Percentiles rank a stretch among this genome's conserved stretches.
phyloP scores from a whole-genome alignment of 805 yeast species.

The Saccharomycopsis schoenii region DNA sequence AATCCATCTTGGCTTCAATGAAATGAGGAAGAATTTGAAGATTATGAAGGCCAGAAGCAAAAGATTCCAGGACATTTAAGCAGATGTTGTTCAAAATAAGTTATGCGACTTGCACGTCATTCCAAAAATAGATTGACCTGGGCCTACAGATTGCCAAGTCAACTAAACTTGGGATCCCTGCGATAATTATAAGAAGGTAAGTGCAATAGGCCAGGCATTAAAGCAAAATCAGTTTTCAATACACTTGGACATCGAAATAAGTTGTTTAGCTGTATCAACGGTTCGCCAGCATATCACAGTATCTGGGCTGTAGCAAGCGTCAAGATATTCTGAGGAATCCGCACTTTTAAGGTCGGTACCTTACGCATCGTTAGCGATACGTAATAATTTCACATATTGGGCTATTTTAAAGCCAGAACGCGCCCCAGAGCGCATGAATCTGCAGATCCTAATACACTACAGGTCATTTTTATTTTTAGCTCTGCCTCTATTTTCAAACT shows the following conservation, averaged over 20 bases:
- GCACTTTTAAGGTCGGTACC: not conserved
- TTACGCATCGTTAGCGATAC: not conserved
- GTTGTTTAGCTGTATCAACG: too few species aligned
- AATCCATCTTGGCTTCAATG: conserved; percentile 73
- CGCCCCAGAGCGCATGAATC: not conserved
- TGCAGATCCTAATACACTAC: not conserved
- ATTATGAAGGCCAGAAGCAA: not conserved
- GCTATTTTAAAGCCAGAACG: too few species aligned
- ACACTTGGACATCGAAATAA: too few species aligned
- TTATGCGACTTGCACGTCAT: too few species aligned
- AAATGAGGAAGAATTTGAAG: conserved; percentile 50
- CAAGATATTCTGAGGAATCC: too few species aligned
- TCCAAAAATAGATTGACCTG: too few species aligned
- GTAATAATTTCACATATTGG: not conserved
- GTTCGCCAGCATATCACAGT: too few species aligned
- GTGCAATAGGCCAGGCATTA: too few species aligned
- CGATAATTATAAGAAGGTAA: not conserved
- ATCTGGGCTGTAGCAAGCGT: too few species aligned
- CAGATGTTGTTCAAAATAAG: too few species aligned
- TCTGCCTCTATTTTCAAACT: not conserved
- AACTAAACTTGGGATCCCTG: not conserved
- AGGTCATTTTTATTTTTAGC: not conserved
- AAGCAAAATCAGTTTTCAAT: too few species aligned
- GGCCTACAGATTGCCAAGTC: not conserved
- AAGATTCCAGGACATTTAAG: not conserved